phyloP scores from a whole-genome alignment of 1,284 basidiomycete genomes.

The Stygiomarasmius scandens region DNA sequence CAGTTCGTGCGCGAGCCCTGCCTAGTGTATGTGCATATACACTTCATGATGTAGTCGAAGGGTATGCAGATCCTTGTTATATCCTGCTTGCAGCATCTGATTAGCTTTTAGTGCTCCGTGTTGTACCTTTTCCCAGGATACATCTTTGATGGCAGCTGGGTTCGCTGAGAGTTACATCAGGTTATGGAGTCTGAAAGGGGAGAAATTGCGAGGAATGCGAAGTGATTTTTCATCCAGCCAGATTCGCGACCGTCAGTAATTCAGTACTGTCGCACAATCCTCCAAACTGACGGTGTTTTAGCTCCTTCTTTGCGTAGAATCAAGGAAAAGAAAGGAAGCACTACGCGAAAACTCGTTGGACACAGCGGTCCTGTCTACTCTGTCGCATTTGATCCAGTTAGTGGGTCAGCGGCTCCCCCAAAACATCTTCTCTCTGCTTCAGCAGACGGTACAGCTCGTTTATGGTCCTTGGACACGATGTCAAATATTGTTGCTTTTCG shows the following conservation, averaged over 20 bases:
- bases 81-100: constrained; percentile 8
- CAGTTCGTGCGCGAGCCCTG: constrained; percentile 62
- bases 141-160: constrained; percentile 93
- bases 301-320: constrained; percentile 66
- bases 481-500: constrained; percentile 92
- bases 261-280: not conserved
- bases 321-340: constrained; percentile 77
- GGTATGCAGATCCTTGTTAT: constrained; percentile 52
- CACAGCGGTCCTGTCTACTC: constrained; percentile 97
- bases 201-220: constrained; percentile 79
- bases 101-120: constrained; percentile 76
- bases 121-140: constrained; percentile 89
- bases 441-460: constrained; percentile 88
- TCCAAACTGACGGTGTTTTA: constrained; percentile 30
- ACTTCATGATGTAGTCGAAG: constrained; percentile 87
- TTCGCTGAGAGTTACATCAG: constrained; percentile 96
- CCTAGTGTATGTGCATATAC: constrained; percentile 95
- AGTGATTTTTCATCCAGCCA: constrained; percentile 74
- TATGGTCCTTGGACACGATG: constrained; percentile 97
- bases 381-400: constrained; percentile 89
- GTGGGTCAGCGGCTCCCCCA: constrained; percentile 85
- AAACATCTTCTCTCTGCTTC: constrained; percentile 89
- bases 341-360: constrained; percentile 91
- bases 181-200: constrained; percentile 94
- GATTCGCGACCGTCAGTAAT: constrained; percentile 67